Base-by-base conservation (phyloP, 768 basidiomycete genomes). In the Lentinula sp. region DNA sequence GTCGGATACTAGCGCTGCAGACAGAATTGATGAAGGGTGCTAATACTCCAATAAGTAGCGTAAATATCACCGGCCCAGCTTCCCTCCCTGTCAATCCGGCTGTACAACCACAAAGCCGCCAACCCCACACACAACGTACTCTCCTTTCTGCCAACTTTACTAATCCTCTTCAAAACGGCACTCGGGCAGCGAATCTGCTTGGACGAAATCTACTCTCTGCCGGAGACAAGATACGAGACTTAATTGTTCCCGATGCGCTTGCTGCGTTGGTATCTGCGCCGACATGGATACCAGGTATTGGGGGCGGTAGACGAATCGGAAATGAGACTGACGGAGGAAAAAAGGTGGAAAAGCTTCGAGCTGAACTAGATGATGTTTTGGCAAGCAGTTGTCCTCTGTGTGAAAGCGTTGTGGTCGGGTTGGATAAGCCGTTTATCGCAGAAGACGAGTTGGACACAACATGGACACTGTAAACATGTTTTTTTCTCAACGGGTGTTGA, bases 201-300 rank as follows among this genome's bases (percentile, higher is more conserved):
- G 89, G 90, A 10, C 83, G 88, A 51, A 92, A 91, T 67, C 76
- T 97, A 16, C 84, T 95, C 28, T 91, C 89, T 21, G 94, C 94
- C 0, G 92, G 94, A 4, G 96, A 98, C 72, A 84, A 85, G 60
- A 74, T 99, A 57, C 83, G 95, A 46, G 95, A 98, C 70, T 78
- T 98, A 55, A 96, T 99, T 67, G 76, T 98, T 7, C 97, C 97
- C 11, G 97, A 98, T 68, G 91, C 94, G 3, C 80, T 98, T 13
- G 95, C 93, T 32, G 83, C 85, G 35, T 82, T 93, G 21, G 89
- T 98, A 59, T 85, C 89, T 1, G 81, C 88, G 5, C 88, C 89
- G 3, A 79, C 79, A 16, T 92, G 89, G 89, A 87, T 91, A 65
- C 87, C 89, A 21, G 83, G 84, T 34, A 86, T 88, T 64, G 84